Evolutionary conservation across 1,284 basidiomycete genomes (phyloP), one percentile per base, ranked within the genome.

Genomic region (Cutaneotrichosporon sp.): DNA sequence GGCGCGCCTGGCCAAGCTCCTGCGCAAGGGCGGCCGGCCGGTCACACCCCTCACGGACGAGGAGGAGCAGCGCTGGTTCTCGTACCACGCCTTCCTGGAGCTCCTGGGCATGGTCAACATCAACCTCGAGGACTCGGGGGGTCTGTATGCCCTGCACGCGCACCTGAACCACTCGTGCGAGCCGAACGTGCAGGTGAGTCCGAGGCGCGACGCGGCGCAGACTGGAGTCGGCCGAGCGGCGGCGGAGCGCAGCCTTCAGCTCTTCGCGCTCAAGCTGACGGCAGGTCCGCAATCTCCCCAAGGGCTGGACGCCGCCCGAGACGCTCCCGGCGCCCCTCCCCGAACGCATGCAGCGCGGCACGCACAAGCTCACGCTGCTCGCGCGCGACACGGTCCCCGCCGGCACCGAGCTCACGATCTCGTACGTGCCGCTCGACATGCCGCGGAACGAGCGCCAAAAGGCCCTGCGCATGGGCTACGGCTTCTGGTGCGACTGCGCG

Each of bases 101-200:
- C 84, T 87, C 0, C 78, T 94, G n/a, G 91, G 91, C 0, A 83
- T 89, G 50, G 90, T 92, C 85, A 91, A 86, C 68, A 84, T 95
- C 57, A 95, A 94, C 74, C 82, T 92, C 62, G 92, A 95, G 78
- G 86, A 87, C 3, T 90, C 92, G 64, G 92, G 92, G 5, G 92
- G 91, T 2, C 81, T 95, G 11, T 95, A 94, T 77, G 83, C 85
- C 8, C 83, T 95, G 10, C 92, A 95, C 76, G 89, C 90, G 2
- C 91, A 94, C 72, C 76, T 95, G 43, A 95, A 95, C 78, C 92
- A 95, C 75, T 84, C 84, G 16, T 95, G 92, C 77, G 75, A 79
- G 4, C 91, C 92, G 0, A 93, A 92, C 73, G 69, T 89, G 49
- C 87, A 88, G 38, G 86, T 90, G 57, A 63, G 73, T 67, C 6